Evolutionary conservation across 2,329 filamentous ascomycete species (phyloP), one percentile per base, ranked within the genome.

Genomic region (Fusarium palustre): DNA sequence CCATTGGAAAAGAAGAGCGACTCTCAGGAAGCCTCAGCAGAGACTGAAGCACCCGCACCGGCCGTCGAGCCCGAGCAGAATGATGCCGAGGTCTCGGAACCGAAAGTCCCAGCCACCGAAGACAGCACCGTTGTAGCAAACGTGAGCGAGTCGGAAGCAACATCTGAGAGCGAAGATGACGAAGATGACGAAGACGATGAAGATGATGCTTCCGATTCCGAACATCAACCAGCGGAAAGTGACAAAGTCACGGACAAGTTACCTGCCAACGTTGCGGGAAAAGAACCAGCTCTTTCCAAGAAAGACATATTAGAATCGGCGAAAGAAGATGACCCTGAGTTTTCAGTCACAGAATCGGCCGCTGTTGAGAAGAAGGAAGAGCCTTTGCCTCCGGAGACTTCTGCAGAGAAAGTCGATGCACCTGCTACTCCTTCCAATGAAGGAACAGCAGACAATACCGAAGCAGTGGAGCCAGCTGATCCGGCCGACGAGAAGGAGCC

Each of bases 301-400:
- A 34, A 33, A 28, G 62, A 47, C 4, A 28, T 54, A 20, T 20
- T 48, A 13, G 48, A 46, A 9, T 28, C 48, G 31, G 22, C 33
- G 12, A 31, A 49, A 46, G 57, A 50, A 43, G 53, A 64, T 33
- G 54, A 30, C 13, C 33, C 52, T 12, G 54, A 41, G 38, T n/a
- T 52, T 43, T 33, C 16, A 33, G 33, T 24, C 28, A 55, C 36
- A 16, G 41, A 66, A 41, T 22, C 36, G 22, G 33, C 50, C n/a
- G 50, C 48, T n/a, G 50, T 52, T 11, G 43, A 57, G 38, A 45
- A 33, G 3, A 56, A 68, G 45, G 54, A 62, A 22, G 61, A 70
- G 18, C 7, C 28, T 24, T 36, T 28, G 31, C 10, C 46, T n/a
- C 28, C 61, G 24, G 71, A 68, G 7, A n/a, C 34, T 41, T 16